Evolutionary conservation across 148 eudicot genomes (phyloP).

Genomic region (Vaccinium darrowii): DNA sequence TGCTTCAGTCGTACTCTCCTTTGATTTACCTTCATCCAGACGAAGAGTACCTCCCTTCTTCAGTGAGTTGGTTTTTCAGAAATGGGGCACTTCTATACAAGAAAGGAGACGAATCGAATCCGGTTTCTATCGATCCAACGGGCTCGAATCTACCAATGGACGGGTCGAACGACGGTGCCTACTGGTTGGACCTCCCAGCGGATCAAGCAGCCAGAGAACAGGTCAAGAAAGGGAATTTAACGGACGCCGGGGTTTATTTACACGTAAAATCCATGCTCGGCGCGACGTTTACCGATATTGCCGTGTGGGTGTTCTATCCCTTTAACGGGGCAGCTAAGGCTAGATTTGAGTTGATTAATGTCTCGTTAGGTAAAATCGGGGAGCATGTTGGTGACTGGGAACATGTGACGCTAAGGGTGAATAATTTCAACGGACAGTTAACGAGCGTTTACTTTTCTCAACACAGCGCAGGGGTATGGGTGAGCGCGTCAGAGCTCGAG

Average conservation of each 20-base stretch:
- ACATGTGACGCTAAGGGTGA: constrained; percentile 41
- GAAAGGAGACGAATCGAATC: constrained; percentile 34
- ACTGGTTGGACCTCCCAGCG: constrained; percentile 40
- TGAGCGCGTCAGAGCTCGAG: constrained; percentile 28
- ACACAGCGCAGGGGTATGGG: constrained; percentile 36
- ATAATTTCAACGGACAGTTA: constrained; percentile 41
- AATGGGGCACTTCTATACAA: constrained; percentile 39
- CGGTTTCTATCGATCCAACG: constrained; percentile 18
- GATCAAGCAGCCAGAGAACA: constrained; percentile 28
- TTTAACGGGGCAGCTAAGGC: constrained; percentile 43
- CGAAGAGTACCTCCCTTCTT: constrained; percentile 37
- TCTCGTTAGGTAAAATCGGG: constrained; percentile 35
- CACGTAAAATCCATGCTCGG: constrained; percentile 46
- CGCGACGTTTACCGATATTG: constrained; percentile 34
- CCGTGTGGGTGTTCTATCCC: constrained; percentile 48
- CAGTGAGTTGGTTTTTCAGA: constrained; percentile 40
- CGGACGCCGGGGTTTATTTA: constrained; percentile 27
- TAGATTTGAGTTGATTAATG: constrained; percentile 22
- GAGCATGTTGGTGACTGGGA: constrained; percentile 55
- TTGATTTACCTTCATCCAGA: constrained; percentile 35
- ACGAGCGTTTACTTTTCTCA: constrained; percentile 33
- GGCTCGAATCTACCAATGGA: constrained; percentile 42
- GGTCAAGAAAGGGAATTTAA: constrained; percentile 37
- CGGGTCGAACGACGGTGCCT: constrained; percentile 35
- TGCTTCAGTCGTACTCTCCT: constrained; percentile 37